These are phyloP conservation scores for Cercospora zeina DNA, from an alignment of 2,329 filamentous ascomycete genomes.

Conservation along the genomic window DNA sequence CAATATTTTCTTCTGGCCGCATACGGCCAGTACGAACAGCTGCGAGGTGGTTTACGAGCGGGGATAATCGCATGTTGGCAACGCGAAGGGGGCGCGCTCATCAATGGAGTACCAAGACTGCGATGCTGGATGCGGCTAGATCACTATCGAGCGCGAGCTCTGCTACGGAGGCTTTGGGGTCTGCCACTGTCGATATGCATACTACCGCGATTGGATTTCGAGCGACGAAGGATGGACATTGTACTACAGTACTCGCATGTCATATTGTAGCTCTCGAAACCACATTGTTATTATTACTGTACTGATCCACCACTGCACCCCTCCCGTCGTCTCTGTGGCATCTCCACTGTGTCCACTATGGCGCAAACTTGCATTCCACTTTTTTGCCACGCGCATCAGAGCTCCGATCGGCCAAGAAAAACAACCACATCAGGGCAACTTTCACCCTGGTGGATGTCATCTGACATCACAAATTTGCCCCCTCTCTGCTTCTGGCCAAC, in stretches of 20 bases:
- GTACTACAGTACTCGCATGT: neutral
- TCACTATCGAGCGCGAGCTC: slow-evolving; percentile 9
- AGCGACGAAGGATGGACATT: neutral
- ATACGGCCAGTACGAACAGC: neutral
- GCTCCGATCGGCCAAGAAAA: slow-evolving; percentile 8
- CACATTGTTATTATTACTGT: neutral
- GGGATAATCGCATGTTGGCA: slow-evolving; percentile 10
- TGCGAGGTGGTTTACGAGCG: slow-evolving; percentile 14
- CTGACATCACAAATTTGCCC: slow-evolving; percentile 10
- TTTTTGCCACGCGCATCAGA: neutral
- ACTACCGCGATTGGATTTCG: neutral
- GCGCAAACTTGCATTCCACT: neutral
- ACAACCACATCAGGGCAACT: slow-evolving; percentile 10
- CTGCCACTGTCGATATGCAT: slow-evolving; percentile 4
- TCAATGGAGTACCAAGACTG: neutral
- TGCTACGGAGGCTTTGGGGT: neutral
- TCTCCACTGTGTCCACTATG: slow-evolving; percentile 7
- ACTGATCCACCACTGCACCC: neutral
- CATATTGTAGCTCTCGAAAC: neutral
- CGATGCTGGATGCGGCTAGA: slow-evolving; percentile 9
- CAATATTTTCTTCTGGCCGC: neutral
- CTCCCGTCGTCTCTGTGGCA: slow-evolving; percentile 6
- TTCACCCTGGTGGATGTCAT: neutral
- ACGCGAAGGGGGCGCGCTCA: neutral
- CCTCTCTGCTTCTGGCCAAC: neutral